Evolutionary conservation across 805 yeast species (phyloP).

Genomic region (Candida qinlingensis): DNA sequence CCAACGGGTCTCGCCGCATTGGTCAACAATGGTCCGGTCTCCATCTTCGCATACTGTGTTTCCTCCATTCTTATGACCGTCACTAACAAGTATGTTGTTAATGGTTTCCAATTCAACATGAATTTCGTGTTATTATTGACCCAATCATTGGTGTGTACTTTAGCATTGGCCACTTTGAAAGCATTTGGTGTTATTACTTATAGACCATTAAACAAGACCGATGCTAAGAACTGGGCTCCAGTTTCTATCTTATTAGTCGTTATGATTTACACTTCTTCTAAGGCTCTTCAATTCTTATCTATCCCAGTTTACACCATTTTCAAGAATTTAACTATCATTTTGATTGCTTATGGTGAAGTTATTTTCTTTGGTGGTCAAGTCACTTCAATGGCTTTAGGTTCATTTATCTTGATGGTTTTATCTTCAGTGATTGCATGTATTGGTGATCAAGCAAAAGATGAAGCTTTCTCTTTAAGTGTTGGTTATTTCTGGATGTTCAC

Average conservation of each 20-base stretch:
- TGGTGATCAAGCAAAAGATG: constrained; percentile 54
- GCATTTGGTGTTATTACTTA: constrained; percentile 71
- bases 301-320: constrained; percentile 97
- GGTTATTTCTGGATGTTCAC: constrained; percentile 97
- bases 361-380: constrained; percentile 94
- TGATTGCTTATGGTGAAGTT: constrained; percentile 98
- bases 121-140: constrained; percentile 86
- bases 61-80: constrained; percentile 97
- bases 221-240: constrained; percentile 95
- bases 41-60: constrained; percentile 79
- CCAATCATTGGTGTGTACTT: constrained; percentile 80
- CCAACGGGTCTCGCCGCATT: constrained; percentile 25
- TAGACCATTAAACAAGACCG: constrained; percentile 78
- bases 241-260: constrained; percentile 82
- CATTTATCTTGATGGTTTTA: constrained; percentile 87
- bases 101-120: constrained; percentile 65
- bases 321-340: constrained; percentile 93
- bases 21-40: constrained; percentile 49
- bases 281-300: constrained; percentile 84
- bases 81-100: constrained; percentile 90
- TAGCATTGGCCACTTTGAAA: constrained; percentile 69
- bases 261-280: constrained; percentile 95
- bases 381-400: constrained; percentile 81
- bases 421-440: constrained; percentile 95
- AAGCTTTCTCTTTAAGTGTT: constrained; percentile 39